Percentiles rank a stretch among this genome's conserved stretches.
Conservation (phyloP, 2,329 filamentous ascomycete species). For the Colletotrichum magnum region DNA sequence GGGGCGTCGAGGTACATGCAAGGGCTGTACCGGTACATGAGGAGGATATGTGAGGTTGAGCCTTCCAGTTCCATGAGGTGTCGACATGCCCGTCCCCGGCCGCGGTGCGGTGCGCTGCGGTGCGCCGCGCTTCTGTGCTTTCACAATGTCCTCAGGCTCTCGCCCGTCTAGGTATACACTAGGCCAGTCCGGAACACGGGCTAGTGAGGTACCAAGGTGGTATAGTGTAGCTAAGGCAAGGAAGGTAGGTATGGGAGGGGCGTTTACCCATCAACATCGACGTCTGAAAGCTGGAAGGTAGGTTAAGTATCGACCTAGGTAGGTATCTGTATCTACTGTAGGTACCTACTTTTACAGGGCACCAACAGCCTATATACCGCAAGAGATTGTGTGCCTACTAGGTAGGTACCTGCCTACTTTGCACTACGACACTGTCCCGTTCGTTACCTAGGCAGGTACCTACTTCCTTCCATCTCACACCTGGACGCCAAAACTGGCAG, state of each 20-base stretch:
- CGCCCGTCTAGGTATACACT: background rate
- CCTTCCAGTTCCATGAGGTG: no score
- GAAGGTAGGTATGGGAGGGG: slow-evolving; percentile 4
- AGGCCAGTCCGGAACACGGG: background rate
- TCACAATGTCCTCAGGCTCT: background rate
- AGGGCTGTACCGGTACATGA: slow-evolving; percentile 37
- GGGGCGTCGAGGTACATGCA: slow-evolving; percentile 22
- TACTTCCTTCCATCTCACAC: no score
- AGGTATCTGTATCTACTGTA: background rate
- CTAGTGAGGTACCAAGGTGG: background rate
- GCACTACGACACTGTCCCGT: background rate
- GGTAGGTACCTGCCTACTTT: background rate
- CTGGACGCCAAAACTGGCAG: background rate
- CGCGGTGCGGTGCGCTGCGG: background rate
- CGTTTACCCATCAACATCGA: slow-evolving; percentile 20
- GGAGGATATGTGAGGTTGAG: no score
- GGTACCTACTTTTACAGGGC: background rate
- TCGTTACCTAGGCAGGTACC: no score
- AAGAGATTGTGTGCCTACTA: background rate
- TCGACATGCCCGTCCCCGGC: background rate
- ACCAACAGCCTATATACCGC: background rate
- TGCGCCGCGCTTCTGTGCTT: no score
- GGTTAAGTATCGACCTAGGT: background rate
- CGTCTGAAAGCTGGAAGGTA: background rate
- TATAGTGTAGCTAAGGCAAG: background rate